Evolutionary conservation across 495 filamentous ascomycete species (phyloP), one percentile per base, ranked within the genome.

Genomic region (Thermothielavioides terrestris): DNA sequence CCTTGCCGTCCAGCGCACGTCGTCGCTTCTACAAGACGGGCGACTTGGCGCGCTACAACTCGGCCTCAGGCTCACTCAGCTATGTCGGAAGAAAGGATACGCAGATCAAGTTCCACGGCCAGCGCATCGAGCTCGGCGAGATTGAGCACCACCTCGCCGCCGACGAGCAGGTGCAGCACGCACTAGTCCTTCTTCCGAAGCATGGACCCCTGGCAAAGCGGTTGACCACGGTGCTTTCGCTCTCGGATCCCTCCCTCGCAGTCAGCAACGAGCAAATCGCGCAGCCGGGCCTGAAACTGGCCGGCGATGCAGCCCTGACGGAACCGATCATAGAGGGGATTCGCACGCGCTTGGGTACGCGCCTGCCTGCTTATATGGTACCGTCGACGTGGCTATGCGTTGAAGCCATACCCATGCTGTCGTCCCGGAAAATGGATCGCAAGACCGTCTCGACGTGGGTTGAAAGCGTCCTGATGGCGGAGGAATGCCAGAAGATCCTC

Each of bases 21-120:
- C 52, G 57, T 3, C 57, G 60, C 6, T 55, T 82, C 20, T 83
- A 83, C 63, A 79, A 78, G 58, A 81, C 80, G 1, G 78, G 80
- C 7, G 79, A 82, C 46, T 52, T 82, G 41, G 78, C 75, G 9
- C 68, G 74, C 15, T 81, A 81, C 54, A 61, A 68, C 31, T 73
- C 77, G 27, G 71, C 14, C 26, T 22, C 18, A 2, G 76, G 78
- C 15, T 65, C 70, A 2, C 47, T 82, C 21, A 73, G 61, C 32
- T 80, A 77, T 55, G 59, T 83, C 15, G 58, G 58, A 1, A 54
- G 61, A 14, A 61, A 60, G 34, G 62, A 67, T 46, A 64, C 57
- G 0, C 67, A 69, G 50, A 56, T 72, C 56, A 71, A 70, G 49
- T 42, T 72, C 17, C 62, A 64, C 25, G 69, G 69, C 3, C 68